These are phyloP conservation scores for Spergularia bocconei DNA, from an alignment of 148 eudicot genomes.

Conservation along the genomic window DNA sequence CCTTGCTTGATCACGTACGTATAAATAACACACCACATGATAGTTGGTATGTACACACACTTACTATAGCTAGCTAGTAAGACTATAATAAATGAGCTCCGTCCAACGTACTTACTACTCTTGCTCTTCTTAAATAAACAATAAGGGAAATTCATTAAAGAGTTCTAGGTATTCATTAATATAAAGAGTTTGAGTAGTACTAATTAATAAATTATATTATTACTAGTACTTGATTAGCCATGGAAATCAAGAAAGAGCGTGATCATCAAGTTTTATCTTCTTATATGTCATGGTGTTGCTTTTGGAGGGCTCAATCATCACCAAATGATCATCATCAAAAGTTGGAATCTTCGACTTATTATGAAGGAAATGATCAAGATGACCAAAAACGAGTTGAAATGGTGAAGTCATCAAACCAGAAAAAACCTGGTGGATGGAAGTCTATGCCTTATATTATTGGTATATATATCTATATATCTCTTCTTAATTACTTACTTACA, in stretches of 20 bases:
- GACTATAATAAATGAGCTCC: background rate
- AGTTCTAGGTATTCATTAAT: background rate
- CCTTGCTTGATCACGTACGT: background rate
- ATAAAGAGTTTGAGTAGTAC: background rate
- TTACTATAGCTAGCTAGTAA: background rate
- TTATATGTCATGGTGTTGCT: slow-evolving; percentile 12
- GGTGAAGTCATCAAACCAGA: slow-evolving; percentile 11
- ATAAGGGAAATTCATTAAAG: background rate
- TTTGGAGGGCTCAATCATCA: background rate
- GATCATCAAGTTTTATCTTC: slow-evolving; percentile 4
- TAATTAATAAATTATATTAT: background rate
- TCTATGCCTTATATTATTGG: slow-evolving; percentile 66
- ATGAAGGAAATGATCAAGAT: slow-evolving; percentile 4
- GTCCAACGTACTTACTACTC: too few relatives aligned
- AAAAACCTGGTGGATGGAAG: slow-evolving; percentile 65
- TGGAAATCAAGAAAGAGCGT: slow-evolving; percentile 15
- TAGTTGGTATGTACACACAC: background rate
- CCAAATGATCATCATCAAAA: background rate
- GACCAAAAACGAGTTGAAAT: background rate
- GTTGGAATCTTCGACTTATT: background rate
- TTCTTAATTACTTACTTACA: too few relatives aligned
- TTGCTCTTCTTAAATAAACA: background rate
- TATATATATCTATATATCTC: background rate
- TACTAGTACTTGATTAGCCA: background rate
- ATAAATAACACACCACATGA: background rate